Percentiles rank a stretch among this genome's conserved stretches.
Conservation (phyloP, 805 yeast genomes). For the Clavispora phyllophila region DNA sequence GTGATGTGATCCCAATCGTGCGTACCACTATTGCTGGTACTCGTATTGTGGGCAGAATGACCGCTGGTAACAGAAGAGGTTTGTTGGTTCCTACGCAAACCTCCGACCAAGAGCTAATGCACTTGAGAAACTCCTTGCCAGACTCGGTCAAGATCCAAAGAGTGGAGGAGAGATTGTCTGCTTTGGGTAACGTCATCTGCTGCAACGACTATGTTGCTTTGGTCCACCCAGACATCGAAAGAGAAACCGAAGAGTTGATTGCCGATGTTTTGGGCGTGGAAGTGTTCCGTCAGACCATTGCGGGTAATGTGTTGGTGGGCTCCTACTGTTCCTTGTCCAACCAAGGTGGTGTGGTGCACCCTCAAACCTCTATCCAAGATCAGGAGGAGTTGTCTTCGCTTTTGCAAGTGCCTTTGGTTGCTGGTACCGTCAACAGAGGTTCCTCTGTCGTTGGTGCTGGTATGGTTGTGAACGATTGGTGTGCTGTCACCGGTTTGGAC, state of each 20-base stretch:
- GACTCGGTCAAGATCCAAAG: slow-evolving; percentile 94
- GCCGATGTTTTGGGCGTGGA: slow-evolving; percentile 98
- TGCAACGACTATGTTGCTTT: slow-evolving; percentile 98
- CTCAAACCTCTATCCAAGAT: slow-evolving; percentile 94
- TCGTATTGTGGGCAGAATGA: slow-evolving; percentile 95
- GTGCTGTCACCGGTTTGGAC: slow-evolving; percentile 94
- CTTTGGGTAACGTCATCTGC: slow-evolving; percentile 95
- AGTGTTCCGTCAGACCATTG: slow-evolving; percentile 97
- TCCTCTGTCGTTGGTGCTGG: slow-evolving; percentile 98
- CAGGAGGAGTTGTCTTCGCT: slow-evolving; percentile 96
- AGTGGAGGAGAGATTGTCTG: slow-evolving; percentile 95
- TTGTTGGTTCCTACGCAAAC: slow-evolving; percentile 95
- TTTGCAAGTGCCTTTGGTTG: slow-evolving; percentile 95
- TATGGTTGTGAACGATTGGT: slow-evolving; percentile 97
- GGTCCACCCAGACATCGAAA: slow-evolving; percentile 98
- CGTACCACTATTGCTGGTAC: slow-evolving; percentile 98
- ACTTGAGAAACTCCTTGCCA: slow-evolving; percentile 92
- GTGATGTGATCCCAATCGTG: slow-evolving; percentile 92
- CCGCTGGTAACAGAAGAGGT: slow-evolving; percentile 98
- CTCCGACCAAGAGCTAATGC: slow-evolving; percentile 97
- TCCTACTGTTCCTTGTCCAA: slow-evolving; percentile 91
- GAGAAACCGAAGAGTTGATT: slow-evolving; percentile 97
- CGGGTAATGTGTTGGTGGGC: slow-evolving; percentile 96
- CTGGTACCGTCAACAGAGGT: slow-evolving; percentile 98
- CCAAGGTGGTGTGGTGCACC: slow-evolving; percentile 98